Percentiles rank a stretch among this genome's conserved stretches.
phyloP scores from a whole-genome alignment of 192 early-diverging fungal genomes.

The Chytriomyces sp. region DNA sequence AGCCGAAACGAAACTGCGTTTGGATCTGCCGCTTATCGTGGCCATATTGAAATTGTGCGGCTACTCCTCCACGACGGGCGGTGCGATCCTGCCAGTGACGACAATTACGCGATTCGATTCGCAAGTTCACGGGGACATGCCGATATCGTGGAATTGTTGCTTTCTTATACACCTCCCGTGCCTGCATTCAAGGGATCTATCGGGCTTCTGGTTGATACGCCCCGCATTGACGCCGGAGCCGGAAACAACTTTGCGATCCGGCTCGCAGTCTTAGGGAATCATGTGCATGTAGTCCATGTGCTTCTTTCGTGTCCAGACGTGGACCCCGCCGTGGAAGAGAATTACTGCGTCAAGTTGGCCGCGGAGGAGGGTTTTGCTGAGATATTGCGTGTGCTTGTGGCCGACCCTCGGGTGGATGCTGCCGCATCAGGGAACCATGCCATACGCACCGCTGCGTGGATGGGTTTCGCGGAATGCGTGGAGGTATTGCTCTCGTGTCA shows the following conservation, averaged over 20 bases:
- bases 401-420: constrained; percentile 18
- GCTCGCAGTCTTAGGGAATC: not conserved
- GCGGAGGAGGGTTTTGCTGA: constrained; percentile 22
- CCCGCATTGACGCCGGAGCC: not conserved
- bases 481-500: constrained; percentile 18
- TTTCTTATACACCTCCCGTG: too few species aligned
- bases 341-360: not conserved
- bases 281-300: not conserved
- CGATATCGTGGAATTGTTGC: not conserved
- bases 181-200: too few species aligned
- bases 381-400: constrained; percentile 9
- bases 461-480: constrained; percentile 26
- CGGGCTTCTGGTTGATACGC: not conserved
- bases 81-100: not conserved
- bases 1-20: not conserved
- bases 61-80: constrained; percentile 15
- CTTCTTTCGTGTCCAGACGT: not conserved
- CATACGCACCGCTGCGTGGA: constrained; percentile 23
- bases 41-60: constrained; percentile 18
- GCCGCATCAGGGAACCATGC: not conserved
- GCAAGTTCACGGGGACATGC: not conserved
- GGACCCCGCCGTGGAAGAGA: not conserved
- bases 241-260: not conserved
- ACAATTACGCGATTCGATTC: constrained; percentile 16
- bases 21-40: not conserved